Base-by-base conservation (phyloP, 768 basidiomycete genomes). In the Boletus rufocinnamomeus region DNA sequence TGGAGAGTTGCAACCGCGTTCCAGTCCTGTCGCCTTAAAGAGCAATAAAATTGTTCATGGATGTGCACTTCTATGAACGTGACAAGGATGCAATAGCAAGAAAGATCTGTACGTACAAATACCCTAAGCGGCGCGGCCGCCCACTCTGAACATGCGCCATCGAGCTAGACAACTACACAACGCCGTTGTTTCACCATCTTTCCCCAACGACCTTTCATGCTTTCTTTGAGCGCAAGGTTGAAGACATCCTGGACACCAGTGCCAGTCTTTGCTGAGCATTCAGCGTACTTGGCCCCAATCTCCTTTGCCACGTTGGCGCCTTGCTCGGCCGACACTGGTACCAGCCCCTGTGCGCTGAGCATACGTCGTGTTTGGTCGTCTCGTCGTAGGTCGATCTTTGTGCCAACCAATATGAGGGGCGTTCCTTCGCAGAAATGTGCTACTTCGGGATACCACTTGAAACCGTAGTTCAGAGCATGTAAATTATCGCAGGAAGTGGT, bases 231-330 rank as follows among this genome's bases (percentile, higher is more conserved):
- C 7, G 97, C 97, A 16, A 89, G 81, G 41, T 86, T 81, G 73
- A 99, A 98, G 38, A 98, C 95, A 47, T 95, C 93, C 62, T 91
- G 87, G 45, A 98, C 93, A 49, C 93, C 93, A 17, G 76, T 78
- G 6, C 95, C 93, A n/a, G 85, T 87, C 78, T 96, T 98, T 47
- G 95, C 92, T 35, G 89, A 91, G 74, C 97, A 98, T 73, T 99
- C 96, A 60, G 88, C 80, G 72, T 98, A 99, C 72, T 85, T 83
- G 19, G 95, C 95, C 27, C 95, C 94, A 52, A 99, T 98, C 68
- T 95, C 92, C 67, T 86, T 85, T 27, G 96, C 96, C 27, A 96
- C 89, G n/a, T 77, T 78, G 4, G 79, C 81, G 2, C 96, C 97
- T 67, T 94, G 93, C 62, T 90, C 88, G 4, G 89, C 72, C 1